Evolutionary conservation across 192 early-diverging fungal genomes (phyloP).

Genomic region (Neocallimastix lanati): DNA sequence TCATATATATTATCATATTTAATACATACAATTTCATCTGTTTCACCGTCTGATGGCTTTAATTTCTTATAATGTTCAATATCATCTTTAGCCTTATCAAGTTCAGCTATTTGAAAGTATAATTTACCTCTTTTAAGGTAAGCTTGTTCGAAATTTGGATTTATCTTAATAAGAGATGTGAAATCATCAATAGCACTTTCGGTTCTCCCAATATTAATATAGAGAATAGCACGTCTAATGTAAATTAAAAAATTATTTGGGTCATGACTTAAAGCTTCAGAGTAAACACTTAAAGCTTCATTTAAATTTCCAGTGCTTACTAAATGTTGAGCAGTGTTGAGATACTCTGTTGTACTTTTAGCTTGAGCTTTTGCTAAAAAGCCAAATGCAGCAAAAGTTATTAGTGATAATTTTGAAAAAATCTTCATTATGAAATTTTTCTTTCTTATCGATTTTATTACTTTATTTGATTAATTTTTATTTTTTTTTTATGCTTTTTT

Average conservation of each 20-base stretch:
- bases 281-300: conserved; percentile 7
- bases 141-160: conserved; percentile 64
- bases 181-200: conserved; percentile 66
- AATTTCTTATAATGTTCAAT: conserved; percentile 18
- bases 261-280: conserved; percentile 38
- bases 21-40: conserved; percentile 12
- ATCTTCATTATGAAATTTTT: neutral
- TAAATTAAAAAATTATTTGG: conserved; percentile 69
- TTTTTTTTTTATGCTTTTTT: too few species aligned
- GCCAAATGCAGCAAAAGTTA: neutral
- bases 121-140: conserved; percentile 54
- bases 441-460: too few species aligned
- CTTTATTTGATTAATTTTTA: too few species aligned
- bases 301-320: neutral
- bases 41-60: conserved; percentile 13
- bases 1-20: too few species aligned
- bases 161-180: conserved; percentile 51
- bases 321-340: neutral
- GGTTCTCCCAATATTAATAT: conserved; percentile 53
- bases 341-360: neutral
- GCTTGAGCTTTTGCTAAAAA: neutral
- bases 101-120: conserved; percentile 44
- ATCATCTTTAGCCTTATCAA: conserved; percentile 41
- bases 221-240: conserved; percentile 70
- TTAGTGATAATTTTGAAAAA: neutral